A percentile compares a stretch with the other conserved stretches of the same genome.
These are phyloP conservation scores for Jasminum sambac DNA, from an alignment of 257 asterid species.

Conservation along the genomic window DNA sequence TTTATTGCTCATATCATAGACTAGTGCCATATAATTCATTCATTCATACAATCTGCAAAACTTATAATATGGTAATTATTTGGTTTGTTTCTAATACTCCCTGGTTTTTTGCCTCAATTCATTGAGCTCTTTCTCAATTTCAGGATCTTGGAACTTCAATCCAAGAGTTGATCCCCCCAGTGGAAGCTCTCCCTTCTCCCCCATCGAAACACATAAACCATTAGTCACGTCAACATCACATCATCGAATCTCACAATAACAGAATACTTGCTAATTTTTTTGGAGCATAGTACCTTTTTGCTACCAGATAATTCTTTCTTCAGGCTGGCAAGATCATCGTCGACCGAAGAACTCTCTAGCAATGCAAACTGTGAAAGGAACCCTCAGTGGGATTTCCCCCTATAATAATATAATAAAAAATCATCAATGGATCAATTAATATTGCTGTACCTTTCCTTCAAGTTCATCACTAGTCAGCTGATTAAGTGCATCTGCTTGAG, in stretches of 20 bases:
- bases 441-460: slow-evolving; percentile 77
- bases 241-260: background rate
- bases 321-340: slow-evolving; percentile 78
- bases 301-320: slow-evolving; percentile 76
- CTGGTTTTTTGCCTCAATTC: slow-evolving; percentile 78
- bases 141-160: slow-evolving; percentile 76
- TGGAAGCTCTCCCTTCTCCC: slow-evolving; percentile 97
- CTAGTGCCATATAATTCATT: no score
- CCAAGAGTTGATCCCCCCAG: slow-evolving; percentile 65
- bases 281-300: slow-evolving; percentile 50
- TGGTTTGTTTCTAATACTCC: slow-evolving; percentile 44
- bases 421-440: slow-evolving; percentile 4
- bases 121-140: slow-evolving; percentile 85
- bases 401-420: background rate
- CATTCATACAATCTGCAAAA: no score
- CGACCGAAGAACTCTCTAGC: slow-evolving; percentile 89
- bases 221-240: background rate
- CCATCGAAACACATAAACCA: slow-evolving; percentile 1
- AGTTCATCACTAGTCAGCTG: slow-evolving; percentile 85
- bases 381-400: background rate
- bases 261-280: background rate
- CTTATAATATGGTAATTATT: no score
- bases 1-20: no score
- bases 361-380: slow-evolving; percentile 66
- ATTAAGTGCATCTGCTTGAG: slow-evolving; percentile 87